Base-by-base conservation (phyloP, 1,139 yeast species). In the Saccharomyces hybrid region DNA sequence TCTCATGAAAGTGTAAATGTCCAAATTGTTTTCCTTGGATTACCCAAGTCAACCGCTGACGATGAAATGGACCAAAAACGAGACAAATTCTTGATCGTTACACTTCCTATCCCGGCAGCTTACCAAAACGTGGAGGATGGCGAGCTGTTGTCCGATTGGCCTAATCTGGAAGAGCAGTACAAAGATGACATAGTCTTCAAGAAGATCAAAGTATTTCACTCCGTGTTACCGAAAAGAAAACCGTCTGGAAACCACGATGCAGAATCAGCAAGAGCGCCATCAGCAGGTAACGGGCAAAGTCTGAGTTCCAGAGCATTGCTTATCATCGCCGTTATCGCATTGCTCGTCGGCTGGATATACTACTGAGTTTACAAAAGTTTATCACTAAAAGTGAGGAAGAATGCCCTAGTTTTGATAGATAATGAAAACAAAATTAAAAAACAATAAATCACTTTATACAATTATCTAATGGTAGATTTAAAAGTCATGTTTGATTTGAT, bases 71-170 rank as follows among this genome's bases (percentile, higher is more conserved):
- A 81, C 78, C 73, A 84, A 84, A 73, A 86, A 95, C 72, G 86
- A 71, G 98, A 93, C 74, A 93, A 93, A 75, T 93, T 93, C 70
- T 79, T 93, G 68, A 84, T 93, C 58, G 89, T 90, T 61, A 82
- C 91, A 25, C 78, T 90, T 59, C 95, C 96, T 49, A 20, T 50
- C 25, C 41, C 47, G 5, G 14, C 16, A 25, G 7, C 16, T 9
- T 72, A 79, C 27, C 64, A 70, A 13, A 88, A 86, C 53, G 20
- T 38, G 44, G 20, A 20, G 23, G 44, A 38, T 16, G 2, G 11
- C 4, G 11, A 20, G 78, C 87, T 55, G 84, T 82, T 54, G 73
- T 78, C 44, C n/a, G 20, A 38, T 65, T 89, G 96, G 96, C 66
- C 84, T 27, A 75, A 78, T 52, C 77, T 88, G 64, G 95, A 86